Evolutionary conservation across 129 eudicot species (phyloP).

Genomic region (Escallonia rubra): DNA sequence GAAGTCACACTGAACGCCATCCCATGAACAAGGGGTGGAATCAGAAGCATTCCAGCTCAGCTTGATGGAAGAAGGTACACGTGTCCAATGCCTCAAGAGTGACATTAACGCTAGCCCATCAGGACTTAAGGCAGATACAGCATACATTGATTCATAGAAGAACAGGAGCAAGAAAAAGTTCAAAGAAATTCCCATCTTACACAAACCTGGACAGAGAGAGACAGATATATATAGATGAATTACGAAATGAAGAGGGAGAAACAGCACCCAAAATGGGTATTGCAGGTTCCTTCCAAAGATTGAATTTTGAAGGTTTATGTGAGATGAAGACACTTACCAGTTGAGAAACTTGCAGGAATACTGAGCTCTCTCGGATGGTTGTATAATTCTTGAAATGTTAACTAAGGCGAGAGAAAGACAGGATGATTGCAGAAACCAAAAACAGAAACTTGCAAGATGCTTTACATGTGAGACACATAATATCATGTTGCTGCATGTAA

Average conservation of each 20-base stretch:
- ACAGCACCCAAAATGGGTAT: too few species aligned
- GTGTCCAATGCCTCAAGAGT: constrained; percentile 49
- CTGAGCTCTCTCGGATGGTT: too few species aligned
- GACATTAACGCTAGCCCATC: constrained; percentile 58
- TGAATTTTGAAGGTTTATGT: too few species aligned
- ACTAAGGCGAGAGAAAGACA: too few species aligned
- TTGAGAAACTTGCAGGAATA: background rate
- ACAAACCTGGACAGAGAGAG: background rate
- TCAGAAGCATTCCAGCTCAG: constrained; percentile 55
- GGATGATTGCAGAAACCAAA: too few species aligned
- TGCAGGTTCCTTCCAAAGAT: too few species aligned
- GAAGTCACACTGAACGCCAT: constrained; percentile 54
- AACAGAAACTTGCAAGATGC: too few species aligned
- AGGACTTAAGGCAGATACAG: constrained; percentile 34
- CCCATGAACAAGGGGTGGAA: constrained; percentile 79
- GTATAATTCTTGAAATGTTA: too few species aligned
- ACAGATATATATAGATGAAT: background rate
- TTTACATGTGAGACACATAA: too few species aligned
- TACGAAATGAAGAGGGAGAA: background rate
- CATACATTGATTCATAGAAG: constrained; percentile 7
- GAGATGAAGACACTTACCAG: background rate
- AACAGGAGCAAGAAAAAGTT: constrained; percentile 12
- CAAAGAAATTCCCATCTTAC: background rate
- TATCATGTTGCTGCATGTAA: too few species aligned
- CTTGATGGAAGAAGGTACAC: constrained; percentile 40